These are phyloP conservation scores for Vitis amurensis DNA, from an alignment of 164 flowering plant species.

Conservation along the genomic window DNA sequence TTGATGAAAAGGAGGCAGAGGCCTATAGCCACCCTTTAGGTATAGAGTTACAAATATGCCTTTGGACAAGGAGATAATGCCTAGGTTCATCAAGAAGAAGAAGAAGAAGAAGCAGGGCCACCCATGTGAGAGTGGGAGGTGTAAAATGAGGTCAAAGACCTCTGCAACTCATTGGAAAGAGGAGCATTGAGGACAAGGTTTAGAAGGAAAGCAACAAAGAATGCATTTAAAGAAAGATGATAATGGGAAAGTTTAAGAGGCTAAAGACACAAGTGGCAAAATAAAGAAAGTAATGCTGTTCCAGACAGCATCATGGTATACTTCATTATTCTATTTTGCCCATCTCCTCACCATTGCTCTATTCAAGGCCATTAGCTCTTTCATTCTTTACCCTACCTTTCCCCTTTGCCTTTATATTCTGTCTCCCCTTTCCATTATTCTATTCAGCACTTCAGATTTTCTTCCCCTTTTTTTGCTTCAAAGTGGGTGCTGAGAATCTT, in stretches of 20 bases:
- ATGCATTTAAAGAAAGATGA: constrained; percentile 6
- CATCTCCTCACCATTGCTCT: constrained; percentile 13
- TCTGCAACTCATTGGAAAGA: constrained; percentile 3
- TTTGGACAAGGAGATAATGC: too few species aligned
- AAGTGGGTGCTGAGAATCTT: constrained; percentile 25
- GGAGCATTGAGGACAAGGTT: not conserved
- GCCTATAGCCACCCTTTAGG: too few species aligned
- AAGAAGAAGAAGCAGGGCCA: not conserved
- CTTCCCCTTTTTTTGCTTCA: constrained; percentile 4
- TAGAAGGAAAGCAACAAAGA: constrained; percentile 2
- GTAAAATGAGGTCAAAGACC: not conserved
- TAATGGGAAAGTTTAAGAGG: not conserved
- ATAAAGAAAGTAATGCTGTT: constrained; percentile 12
- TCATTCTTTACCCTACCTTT: not conserved
- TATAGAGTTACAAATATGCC: too few species aligned
- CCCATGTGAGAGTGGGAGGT: constrained; percentile 2
- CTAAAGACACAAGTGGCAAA: not conserved
- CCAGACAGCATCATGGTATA: constrained; percentile 24
- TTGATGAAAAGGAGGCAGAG: not conserved
- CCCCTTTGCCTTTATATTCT: not conserved
- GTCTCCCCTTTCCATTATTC: constrained; percentile 9
- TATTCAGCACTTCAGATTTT: constrained; percentile 9
- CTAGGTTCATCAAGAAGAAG: not conserved
- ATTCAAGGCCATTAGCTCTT: not conserved
- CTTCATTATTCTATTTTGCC: constrained; percentile 21